These are phyloP conservation scores for Magnusiomyces sp. DNA, from an alignment of 1,139 yeast genomes.

Conservation along the genomic window DNA sequence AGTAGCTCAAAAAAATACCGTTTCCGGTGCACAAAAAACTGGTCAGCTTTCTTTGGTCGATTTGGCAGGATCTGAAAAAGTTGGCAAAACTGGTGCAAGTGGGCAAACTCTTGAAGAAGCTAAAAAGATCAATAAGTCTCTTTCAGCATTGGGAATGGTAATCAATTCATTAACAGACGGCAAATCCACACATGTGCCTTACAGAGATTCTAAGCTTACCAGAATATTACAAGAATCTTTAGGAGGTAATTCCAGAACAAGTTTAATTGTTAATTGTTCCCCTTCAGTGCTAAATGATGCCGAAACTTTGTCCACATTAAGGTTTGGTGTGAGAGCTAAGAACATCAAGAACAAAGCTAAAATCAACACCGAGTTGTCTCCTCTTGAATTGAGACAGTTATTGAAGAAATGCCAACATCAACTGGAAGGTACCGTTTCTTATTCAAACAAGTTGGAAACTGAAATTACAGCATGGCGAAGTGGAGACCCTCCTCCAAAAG, in stretches of 20 bases:
- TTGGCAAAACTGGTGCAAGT: slow-evolving; percentile 71
- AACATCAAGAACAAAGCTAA: slow-evolving; percentile 59
- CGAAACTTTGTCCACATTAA: slow-evolving; percentile 68
- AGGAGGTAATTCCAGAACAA: slow-evolving; percentile 82
- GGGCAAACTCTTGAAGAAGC: slow-evolving; percentile 78
- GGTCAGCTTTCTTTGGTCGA: slow-evolving; percentile 75
- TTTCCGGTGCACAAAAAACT: slow-evolving; percentile 49
- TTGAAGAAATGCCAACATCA: slow-evolving; percentile 42
- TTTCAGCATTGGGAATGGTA: slow-evolving; percentile 73
- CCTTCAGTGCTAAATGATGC: slow-evolving; percentile 52
- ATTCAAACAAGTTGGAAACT: slow-evolving; percentile 42
- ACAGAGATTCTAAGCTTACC: slow-evolving; percentile 77
- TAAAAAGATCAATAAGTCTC: slow-evolving; percentile 69
- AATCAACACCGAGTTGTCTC: slow-evolving; percentile 60
- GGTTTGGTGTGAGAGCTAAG: slow-evolving; percentile 79
- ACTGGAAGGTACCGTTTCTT: slow-evolving; percentile 38
- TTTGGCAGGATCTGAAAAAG: slow-evolving; percentile 83
- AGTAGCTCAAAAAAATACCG: slow-evolving; percentile 50
- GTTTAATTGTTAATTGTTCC: slow-evolving; percentile 71
- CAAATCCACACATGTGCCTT: slow-evolving; percentile 59
- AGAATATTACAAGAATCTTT: slow-evolving; percentile 75
- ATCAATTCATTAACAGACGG: slow-evolving; percentile 72
- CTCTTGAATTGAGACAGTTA: slow-evolving; percentile 44
- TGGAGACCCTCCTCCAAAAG: slow-evolving; percentile 34
- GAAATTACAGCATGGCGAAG: slow-evolving; percentile 46